Percentiles rank a stretch among this genome's conserved stretches.
These are phyloP conservation scores for Mortierella sp. DNA, from an alignment of 371 early-diverging fungal species.

Conservation along the genomic window DNA sequence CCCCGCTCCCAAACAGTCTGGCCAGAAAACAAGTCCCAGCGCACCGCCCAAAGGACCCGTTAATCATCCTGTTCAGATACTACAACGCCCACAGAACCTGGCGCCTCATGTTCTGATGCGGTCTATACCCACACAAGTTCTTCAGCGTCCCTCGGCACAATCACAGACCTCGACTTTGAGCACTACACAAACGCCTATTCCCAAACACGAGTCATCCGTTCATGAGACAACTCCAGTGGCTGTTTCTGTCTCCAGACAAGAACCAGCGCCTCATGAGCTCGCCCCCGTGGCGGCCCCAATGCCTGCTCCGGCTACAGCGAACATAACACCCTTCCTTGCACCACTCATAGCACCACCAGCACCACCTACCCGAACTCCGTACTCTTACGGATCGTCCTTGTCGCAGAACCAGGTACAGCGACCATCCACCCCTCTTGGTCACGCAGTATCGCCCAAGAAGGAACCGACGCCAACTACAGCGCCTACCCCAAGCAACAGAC, in stretches of 20 bases:
- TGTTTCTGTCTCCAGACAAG: too few relatives aligned
- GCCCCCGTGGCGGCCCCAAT: background rate
- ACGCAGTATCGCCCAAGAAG: background rate
- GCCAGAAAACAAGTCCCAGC: background rate
- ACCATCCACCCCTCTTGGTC: background rate
- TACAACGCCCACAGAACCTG: constrained; percentile 29
- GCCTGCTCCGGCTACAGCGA: background rate
- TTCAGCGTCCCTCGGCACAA: constrained; percentile 29
- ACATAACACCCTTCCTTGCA: constrained; percentile 20
- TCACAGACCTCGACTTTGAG: background rate
- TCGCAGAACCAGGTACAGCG: constrained; percentile 8
- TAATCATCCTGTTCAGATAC: constrained; percentile 33
- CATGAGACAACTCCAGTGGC: background rate
- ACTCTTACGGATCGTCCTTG: constrained; percentile 29
- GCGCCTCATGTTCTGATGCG: constrained; percentile 37
- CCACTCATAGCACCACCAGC: constrained; percentile 19
- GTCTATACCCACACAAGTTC: constrained; percentile 44
- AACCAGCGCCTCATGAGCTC: background rate
- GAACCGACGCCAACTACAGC: too few relatives aligned
- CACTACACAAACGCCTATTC: background rate
- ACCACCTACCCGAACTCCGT: constrained; percentile 41
- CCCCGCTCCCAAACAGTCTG: background rate
- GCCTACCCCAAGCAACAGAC: too few relatives aligned
- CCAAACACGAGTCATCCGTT: background rate
- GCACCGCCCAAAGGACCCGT: constrained; percentile 7